Evolutionary conservation across 768 basidiomycete genomes (phyloP), one percentile per base, ranked within the genome.

Genomic region (Amanita thiersii): DNA sequence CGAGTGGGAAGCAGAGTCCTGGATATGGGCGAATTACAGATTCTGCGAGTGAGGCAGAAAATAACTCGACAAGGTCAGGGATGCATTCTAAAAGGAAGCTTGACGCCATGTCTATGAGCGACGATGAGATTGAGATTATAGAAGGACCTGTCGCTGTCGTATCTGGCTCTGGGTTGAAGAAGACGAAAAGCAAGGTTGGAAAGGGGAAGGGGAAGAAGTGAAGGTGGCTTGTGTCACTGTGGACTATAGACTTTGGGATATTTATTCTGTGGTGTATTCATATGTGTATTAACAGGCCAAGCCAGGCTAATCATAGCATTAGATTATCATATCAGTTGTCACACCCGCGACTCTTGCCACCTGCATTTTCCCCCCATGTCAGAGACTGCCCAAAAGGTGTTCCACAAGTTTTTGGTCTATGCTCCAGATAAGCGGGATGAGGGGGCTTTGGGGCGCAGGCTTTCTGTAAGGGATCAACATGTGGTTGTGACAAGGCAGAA

Each of bases 81-180:
- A 52, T 48, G 11, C 53, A 51, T 24, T 52, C 56, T 9, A 86
- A 85, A 56, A 68, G 83, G 15, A 81, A 76, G 56, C 62, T 66
- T 10, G 47, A 50, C 10, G 48, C 52, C 3, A 51, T 60, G 17
- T 47, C 57, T 4, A 50, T 55, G 23, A 70, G 70, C 39, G 78
- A 79, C 35, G 75, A 79, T 45, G 79, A 80, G 18, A 56, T 74
- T 11, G 73, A 75, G 43, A 67, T 73, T 43, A 52, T 75, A 2
- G 72, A 75, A 28, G 75, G 70, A 0, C 64, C 75, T 7, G 46
- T 64, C 5, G 23, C 47, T 18, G 47, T 45, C 8, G 39, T 45
- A 28, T 46, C 55, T 17, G 45, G 47, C 17, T 26, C 54, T n/a
- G 63, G 59, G 45, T 70, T 63, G 50, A n/a, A n/a, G n/a, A n/a